Evolutionary conservation across 1,139 yeast genomes (phyloP).

Genomic region (Wickerhamiella infanticola): DNA sequence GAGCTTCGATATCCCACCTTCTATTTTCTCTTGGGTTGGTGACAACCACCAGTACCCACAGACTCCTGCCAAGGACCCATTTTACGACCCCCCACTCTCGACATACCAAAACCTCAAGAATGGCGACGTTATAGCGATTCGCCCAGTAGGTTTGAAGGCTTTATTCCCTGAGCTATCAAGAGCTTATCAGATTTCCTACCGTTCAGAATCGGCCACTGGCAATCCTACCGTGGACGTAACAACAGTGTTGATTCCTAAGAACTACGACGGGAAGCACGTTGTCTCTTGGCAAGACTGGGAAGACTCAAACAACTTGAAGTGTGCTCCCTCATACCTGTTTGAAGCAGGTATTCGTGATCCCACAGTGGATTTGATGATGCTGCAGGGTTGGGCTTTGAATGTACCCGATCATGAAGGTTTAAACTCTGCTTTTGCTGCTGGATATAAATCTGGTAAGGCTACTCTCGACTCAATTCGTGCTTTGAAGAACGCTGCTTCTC

Average conservation of each 20-base stretch:
- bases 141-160: slow-evolving; percentile 4
- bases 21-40: neutral
- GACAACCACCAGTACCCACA: neutral
- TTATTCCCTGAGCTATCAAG: neutral
- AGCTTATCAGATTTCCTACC: slow-evolving; percentile 16
- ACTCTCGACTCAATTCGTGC: slow-evolving; percentile 20
- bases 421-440: slow-evolving; percentile 18
- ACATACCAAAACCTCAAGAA: slow-evolving; percentile 1
- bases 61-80: slow-evolving; percentile 4
- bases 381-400: slow-evolving; percentile 16
- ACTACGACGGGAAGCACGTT: slow-evolving; percentile 10
- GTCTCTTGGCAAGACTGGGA: slow-evolving; percentile 20
- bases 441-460: slow-evolving; percentile 17
- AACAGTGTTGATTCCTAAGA: slow-evolving; percentile 18
- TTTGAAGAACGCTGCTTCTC: slow-evolving; percentile 4
- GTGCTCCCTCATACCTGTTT: slow-evolving; percentile 20
- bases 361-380: slow-evolving; percentile 10
- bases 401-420: slow-evolving; percentile 21
- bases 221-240: slow-evolving; percentile 18
- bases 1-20: neutral
- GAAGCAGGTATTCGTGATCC: slow-evolving; percentile 11
- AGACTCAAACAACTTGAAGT: slow-evolving; percentile 18
- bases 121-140: slow-evolving; percentile 6
- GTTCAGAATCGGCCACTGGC: slow-evolving; percentile 18
- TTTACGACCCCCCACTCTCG: slow-evolving; percentile 6